phyloP scores from a whole-genome alignment of 2,329 filamentous ascomycete genomes.

The Trichoderma arundinaceum region DNA sequence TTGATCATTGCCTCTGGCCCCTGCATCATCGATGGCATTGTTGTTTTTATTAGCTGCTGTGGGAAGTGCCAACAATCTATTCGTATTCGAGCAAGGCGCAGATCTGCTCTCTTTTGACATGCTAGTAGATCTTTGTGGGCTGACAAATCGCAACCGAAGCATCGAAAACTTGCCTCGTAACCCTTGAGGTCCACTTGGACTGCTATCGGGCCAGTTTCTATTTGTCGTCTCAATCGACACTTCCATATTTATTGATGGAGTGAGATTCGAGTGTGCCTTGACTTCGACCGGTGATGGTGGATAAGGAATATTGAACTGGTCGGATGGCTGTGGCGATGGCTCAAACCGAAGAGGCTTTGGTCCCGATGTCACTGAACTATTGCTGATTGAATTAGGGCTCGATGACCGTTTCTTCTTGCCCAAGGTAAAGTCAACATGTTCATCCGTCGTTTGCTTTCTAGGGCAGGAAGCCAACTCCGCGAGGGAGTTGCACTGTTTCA shows the following conservation, averaged over 20 bases:
- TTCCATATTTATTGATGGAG: conserved; percentile 29
- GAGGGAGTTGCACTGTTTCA: conserved; percentile 45
- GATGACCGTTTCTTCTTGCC: background rate
- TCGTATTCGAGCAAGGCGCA: background rate
- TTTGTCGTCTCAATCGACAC: conserved; percentile 30
- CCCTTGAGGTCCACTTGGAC: conserved; percentile 30
- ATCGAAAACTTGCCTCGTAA: conserved; percentile 43
- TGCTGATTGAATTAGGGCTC: background rate
- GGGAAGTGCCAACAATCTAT: background rate
- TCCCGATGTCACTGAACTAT: conserved; percentile 23
- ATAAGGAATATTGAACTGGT: conserved; percentile 46
- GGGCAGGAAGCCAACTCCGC: conserved; percentile 40
- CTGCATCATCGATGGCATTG: background rate
- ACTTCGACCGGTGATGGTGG: conserved; percentile 37
- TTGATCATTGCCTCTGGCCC: conserved; percentile 17
- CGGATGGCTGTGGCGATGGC: conserved; percentile 38
- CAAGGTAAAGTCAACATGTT: background rate
- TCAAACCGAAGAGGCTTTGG: conserved; percentile 1
- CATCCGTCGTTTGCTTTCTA: conserved; percentile 19
- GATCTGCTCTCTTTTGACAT: background rate
- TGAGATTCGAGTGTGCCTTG: conserved; percentile 30
- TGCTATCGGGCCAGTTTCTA: conserved; percentile 29
- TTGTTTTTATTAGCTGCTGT: background rate
- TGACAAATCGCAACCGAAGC: conserved; percentile 39
- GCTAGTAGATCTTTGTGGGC: conserved; percentile 18